Percentiles rank a stretch among this genome's conserved stretches.
Evolutionary conservation across 2,329 filamentous ascomycete genomes (phyloP).

Genomic region (Lecanosticta acicola): DNA sequence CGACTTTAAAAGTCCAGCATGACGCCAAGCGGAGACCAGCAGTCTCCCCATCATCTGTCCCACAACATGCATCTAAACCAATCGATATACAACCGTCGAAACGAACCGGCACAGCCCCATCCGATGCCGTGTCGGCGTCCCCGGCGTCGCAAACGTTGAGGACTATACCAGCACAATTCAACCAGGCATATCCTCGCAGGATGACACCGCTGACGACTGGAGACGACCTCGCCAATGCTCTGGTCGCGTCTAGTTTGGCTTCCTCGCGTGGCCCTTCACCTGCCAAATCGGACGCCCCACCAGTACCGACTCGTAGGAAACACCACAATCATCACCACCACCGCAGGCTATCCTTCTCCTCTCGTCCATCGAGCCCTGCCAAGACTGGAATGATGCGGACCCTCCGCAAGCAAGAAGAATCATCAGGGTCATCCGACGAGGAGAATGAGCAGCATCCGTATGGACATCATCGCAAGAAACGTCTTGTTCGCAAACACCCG

Average conservation of each 20-base stretch:
- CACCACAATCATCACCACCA: slow-evolving; percentile 12
- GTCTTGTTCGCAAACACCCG: slow-evolving; percentile 56
- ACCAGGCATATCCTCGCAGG: slow-evolving; percentile 32
- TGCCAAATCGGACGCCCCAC: slow-evolving; percentile 38
- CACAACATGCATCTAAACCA: slow-evolving; percentile 11
- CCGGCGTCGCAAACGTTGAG: slow-evolving; percentile 17
- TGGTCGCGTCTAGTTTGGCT: slow-evolving; percentile 68
- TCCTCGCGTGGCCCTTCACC: slow-evolving; percentile 43
- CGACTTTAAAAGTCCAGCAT: slow-evolving; percentile 9
- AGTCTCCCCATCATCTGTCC: slow-evolving; percentile 16
- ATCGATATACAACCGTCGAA: slow-evolving; percentile 11
- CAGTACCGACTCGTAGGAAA: slow-evolving; percentile 28
- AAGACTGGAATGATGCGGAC: slow-evolving; percentile 57
- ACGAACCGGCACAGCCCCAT: slow-evolving; percentile 15
- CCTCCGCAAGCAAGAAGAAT: slow-evolving; percentile 49
- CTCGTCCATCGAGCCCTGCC: slow-evolving; percentile 40
- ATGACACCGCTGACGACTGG: slow-evolving; percentile 50
- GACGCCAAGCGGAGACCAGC: slow-evolving; percentile 12
- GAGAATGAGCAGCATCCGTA: slow-evolving; percentile 44
- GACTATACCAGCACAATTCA: slow-evolving; percentile 31
- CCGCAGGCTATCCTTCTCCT: slow-evolving; percentile 30
- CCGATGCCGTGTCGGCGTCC: slow-evolving; percentile 18
- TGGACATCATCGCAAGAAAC: slow-evolving; percentile 51
- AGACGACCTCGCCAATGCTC: slow-evolving; percentile 65
- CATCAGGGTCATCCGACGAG: slow-evolving; percentile 26